These are phyloP conservation scores for Mycena galericulata DNA, from an alignment of 768 basidiomycete genomes.

Conservation along the genomic window DNA sequence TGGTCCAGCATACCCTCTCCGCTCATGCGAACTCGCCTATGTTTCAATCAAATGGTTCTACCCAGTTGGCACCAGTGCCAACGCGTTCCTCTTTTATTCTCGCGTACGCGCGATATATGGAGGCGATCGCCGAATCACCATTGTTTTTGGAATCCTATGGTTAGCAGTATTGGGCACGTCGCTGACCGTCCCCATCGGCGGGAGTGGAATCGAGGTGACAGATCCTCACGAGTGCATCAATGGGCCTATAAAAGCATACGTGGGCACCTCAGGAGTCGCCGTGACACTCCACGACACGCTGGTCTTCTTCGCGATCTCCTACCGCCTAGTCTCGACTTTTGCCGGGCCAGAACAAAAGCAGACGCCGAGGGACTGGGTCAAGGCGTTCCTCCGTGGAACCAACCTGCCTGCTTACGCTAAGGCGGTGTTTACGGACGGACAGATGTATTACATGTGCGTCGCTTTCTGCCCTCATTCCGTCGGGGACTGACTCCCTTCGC, in stretches of 20 bases:
- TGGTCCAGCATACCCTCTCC: not conserved
- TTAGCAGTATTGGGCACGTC: constrained; percentile 41
- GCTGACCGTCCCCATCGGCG: constrained; percentile 40
- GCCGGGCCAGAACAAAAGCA: constrained; percentile 7
- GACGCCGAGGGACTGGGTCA: not conserved
- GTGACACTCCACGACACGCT: constrained; percentile 42
- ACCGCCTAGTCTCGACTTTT: constrained; percentile 33
- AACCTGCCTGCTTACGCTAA: constrained; percentile 43
- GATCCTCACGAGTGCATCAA: constrained; percentile 42
- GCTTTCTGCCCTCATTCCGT: not conserved
- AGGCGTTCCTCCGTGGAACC: constrained; percentile 35
- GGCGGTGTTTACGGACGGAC: constrained; percentile 36
- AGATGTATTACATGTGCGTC: constrained; percentile 44
- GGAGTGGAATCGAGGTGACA: constrained; percentile 37
- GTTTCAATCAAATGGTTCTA: constrained; percentile 32
- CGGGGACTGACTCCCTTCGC: not conserved
- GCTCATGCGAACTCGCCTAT: not conserved
- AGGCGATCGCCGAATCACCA: constrained; percentile 35
- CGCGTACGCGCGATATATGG: constrained; percentile 42
- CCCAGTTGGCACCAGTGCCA: constrained; percentile 35
- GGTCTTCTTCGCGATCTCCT: constrained; percentile 47
- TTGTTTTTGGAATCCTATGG: constrained; percentile 46
- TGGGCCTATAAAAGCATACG: constrained; percentile 30
- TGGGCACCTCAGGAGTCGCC: constrained; percentile 34
- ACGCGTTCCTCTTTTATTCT: constrained; percentile 44